These are phyloP conservation scores for Petunia hybrid DNA, from an alignment of 305 asterid species.

Conservation along the genomic window DNA sequence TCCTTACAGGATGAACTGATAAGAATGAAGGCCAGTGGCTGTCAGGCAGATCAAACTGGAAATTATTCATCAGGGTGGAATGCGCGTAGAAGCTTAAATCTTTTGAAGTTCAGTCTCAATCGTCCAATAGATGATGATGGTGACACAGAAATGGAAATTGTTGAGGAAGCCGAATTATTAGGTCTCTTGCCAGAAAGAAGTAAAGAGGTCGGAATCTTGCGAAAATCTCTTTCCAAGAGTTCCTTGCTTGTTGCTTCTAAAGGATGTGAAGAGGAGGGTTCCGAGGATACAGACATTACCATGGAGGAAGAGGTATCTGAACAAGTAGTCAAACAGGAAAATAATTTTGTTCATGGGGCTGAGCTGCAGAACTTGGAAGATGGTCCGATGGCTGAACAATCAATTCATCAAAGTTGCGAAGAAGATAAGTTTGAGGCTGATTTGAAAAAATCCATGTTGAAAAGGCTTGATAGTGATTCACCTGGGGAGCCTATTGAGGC, in stretches of 20 bases:
- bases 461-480: conserved; percentile 38
- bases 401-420: conserved; percentile 21
- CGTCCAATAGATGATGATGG: conserved; percentile 88
- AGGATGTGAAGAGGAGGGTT: conserved; percentile 38
- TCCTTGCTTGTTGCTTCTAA: conserved; percentile 31
- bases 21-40: conserved; percentile 73
- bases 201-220: conserved; percentile 30
- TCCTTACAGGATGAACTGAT: conserved; percentile 71
- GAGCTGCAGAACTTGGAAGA: conserved; percentile 26
- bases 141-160: conserved; percentile 98
- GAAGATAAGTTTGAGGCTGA: conserved; percentile 26
- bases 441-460: conserved; percentile 20
- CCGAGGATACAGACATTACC: conserved; percentile 69
- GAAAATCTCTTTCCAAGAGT: conserved; percentile 29
- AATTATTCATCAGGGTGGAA: conserved; percentile 81
- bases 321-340: conserved; percentile 48
- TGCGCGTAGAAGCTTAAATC: conserved; percentile 93
- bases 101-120: conserved; percentile 89
- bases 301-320: conserved; percentile 72
- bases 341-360: conserved; percentile 34
- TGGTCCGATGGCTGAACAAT: conserved; percentile 15
- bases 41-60: conserved; percentile 65
- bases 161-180: conserved; percentile 59
- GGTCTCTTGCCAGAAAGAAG: conserved; percentile 32
- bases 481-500: conserved; percentile 39